phyloP scores from a whole-genome alignment of 2,329 filamentous ascomycete species.

The Capronia americana region DNA sequence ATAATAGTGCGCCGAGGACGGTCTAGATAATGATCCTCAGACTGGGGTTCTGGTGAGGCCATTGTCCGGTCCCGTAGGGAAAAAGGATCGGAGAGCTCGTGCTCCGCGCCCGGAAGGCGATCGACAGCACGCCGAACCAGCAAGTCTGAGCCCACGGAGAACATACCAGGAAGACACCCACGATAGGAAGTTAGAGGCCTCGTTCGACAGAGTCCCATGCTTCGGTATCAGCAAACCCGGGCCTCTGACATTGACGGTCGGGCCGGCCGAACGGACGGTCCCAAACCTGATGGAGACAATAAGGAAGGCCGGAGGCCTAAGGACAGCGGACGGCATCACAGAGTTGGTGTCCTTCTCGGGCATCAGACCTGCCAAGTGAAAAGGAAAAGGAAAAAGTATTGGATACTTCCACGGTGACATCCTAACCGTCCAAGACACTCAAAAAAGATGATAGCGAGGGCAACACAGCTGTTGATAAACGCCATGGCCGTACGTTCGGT shows the following conservation, averaged over 20 bases:
- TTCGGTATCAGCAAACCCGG: background rate
- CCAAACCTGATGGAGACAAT: background rate
- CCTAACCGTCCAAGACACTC: too few relatives aligned
- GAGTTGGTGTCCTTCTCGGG: background rate
- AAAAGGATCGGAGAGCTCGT: background rate
- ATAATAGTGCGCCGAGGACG: background rate
- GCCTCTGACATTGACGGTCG: background rate
- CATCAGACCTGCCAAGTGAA: background rate
- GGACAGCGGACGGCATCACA: background rate
- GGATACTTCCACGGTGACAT: too few relatives aligned
- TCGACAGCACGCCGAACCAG: background rate
- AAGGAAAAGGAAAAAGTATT: background rate
- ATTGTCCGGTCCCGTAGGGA: background rate
- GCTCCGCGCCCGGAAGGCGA: background rate
- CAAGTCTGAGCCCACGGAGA: background rate
- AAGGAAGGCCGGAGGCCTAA: too few relatives aligned
- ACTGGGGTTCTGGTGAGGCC: background rate
- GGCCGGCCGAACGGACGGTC: too few relatives aligned
- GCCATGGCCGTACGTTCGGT: too few relatives aligned
- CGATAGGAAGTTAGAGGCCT: background rate
- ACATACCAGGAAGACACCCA: background rate
- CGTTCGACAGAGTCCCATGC: background rate
- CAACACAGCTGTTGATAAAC: too few relatives aligned
- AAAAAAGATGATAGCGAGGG: too few relatives aligned
- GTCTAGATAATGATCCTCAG: background rate